phyloP scores from a whole-genome alignment of 495 filamentous ascomycete species.

The Cercophora samala region DNA sequence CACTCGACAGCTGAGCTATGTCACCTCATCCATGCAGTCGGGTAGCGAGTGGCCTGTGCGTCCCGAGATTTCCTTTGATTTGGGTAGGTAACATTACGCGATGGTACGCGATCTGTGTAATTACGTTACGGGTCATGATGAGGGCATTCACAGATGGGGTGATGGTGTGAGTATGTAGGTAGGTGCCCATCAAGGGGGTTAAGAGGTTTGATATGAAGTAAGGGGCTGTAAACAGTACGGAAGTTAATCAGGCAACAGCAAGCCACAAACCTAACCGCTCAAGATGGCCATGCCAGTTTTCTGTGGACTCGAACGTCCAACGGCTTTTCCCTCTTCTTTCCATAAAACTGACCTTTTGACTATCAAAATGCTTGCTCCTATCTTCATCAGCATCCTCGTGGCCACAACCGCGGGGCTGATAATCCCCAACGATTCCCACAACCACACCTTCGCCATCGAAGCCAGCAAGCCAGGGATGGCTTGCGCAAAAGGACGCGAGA shows the following conservation, averaged over 20 bases:
- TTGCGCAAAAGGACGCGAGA: background rate
- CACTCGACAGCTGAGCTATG: slow-evolving; percentile 6
- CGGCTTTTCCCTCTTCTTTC: background rate
- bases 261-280: background rate
- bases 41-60: background rate
- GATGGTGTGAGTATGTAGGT: background rate
- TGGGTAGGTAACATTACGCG: background rate
- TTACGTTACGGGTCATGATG: background rate
- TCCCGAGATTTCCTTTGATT: background rate
- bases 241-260: background rate
- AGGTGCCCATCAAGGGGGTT: no score
- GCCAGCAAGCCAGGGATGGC: background rate
- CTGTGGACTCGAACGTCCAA: background rate
- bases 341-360: background rate
- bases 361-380: background rate
- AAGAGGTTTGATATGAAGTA: background rate
- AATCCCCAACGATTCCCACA: background rate
- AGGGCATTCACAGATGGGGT: background rate
- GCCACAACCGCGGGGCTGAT: background rate
- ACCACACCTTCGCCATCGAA: background rate
- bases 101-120: background rate
- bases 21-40: slow-evolving; percentile 1
- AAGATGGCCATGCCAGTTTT: background rate
- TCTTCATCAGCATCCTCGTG: background rate
- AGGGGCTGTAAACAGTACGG: background rate